phyloP scores from a whole-genome alignment of 2,329 filamentous ascomycete species.

The Davidsoniella virescens region DNA sequence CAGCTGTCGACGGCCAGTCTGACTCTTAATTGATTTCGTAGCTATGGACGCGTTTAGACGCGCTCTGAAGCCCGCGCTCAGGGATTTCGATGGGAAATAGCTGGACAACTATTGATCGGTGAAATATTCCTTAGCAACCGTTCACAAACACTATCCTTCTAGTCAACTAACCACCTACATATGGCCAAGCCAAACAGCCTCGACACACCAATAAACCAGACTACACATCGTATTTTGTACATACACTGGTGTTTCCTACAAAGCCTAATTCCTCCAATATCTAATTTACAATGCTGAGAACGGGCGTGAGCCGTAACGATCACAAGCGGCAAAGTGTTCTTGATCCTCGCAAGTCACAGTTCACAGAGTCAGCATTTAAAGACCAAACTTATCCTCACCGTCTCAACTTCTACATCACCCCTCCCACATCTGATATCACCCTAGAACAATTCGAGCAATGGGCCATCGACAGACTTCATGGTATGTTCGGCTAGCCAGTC shows the following conservation, averaged over 20 bases:
- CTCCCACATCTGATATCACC: constrained; percentile 85
- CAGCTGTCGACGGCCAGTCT: too few species aligned
- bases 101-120: constrained; percentile 2
- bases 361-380: constrained; percentile 60
- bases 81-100: neutral
- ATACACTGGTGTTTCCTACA: neutral
- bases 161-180: neutral
- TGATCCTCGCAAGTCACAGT: constrained; percentile 75
- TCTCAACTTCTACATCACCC: constrained; percentile 78
- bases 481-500: constrained; percentile 27
- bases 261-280: neutral
- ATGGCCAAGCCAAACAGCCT: too few species aligned
- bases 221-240: neutral
- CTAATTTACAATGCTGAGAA: constrained; percentile 28
- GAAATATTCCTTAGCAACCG: neutral
- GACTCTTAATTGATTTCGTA: too few species aligned
- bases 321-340: constrained; percentile 61
- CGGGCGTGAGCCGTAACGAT: constrained; percentile 37
- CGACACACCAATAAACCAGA: neutral
- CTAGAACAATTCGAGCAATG: constrained; percentile 97
- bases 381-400: constrained; percentile 67
- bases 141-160: neutral
- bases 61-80: neutral
- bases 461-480: constrained; percentile 81
- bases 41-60: neutral